Evolutionary conservation across 768 basidiomycete species (phyloP), one percentile per base, ranked within the genome.

Genomic region (Kwoniella sp.): DNA sequence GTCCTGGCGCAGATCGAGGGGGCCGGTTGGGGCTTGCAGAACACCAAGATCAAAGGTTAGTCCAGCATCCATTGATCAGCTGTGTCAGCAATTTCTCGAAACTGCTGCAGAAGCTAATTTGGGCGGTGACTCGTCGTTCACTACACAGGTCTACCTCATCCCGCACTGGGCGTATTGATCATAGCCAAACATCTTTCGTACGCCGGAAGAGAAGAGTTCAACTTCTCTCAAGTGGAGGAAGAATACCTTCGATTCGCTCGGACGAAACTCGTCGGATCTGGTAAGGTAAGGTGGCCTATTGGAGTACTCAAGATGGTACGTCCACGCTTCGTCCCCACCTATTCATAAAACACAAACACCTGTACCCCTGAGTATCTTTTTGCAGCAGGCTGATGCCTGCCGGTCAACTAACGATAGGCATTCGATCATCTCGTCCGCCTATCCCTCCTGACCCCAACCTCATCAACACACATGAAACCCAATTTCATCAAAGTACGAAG

Each of bases 211-310:
- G 84, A 89, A 22, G 82, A 82, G 15, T 88, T 96, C 81, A 97
- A 91, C 30, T 95, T 98, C 75, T 92, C 94, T 73, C 92, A 94
- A 88, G 85, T 95, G 8, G 85, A 89, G 67, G 90, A 91, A 57
- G 75, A 79, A 55, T 84, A 84, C 69, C 58, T 74, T 22, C 84
- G 84, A 31, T 93, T 93, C 77, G 86, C 87, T 23, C 86, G 88
- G 26, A 77, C 77, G 15, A 74, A 76, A 31, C 65, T 81, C 30
- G 75, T 80, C 1, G 81, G 79, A 1, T 78, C 74, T 48, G 79
- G 80, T n/a, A 76, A 76, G 37, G 58, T 70, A 0, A 59, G 77
- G 23, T 79, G 79, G 74, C 68, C 77, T 11, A 57, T 74, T 3
- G 69, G 61, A 13, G 68, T 79, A 4, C 58, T 81, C 58, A 66